These are phyloP conservation scores for Lichenothelia convexa DNA, from an alignment of 495 filamentous ascomycete genomes.

Conservation along the genomic window DNA sequence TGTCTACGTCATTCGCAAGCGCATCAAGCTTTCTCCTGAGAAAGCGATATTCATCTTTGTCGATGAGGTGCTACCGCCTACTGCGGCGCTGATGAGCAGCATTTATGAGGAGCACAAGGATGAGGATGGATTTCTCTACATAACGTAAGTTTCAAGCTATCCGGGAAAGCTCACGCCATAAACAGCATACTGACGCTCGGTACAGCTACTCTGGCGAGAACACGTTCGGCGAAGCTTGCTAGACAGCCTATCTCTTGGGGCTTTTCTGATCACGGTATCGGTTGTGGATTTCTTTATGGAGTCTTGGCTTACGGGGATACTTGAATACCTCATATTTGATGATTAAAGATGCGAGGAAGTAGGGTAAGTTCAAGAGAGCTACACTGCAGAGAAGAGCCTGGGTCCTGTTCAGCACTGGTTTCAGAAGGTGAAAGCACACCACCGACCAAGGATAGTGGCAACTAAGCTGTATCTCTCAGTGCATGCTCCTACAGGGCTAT, in stretches of 20 bases:
- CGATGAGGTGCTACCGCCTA: conserved; percentile 92
- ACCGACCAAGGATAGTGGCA: too few relatives aligned
- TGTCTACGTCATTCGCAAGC: conserved; percentile 99
- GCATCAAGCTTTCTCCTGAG: conserved; percentile 98
- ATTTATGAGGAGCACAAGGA: conserved; percentile 98
- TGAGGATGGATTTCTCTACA: conserved; percentile 44
- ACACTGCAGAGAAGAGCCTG: background rate
- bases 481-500: too few relatives aligned
- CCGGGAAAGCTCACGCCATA: background rate
- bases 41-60: conserved; percentile 99
- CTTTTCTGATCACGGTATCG: background rate
- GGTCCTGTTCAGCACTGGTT: background rate
- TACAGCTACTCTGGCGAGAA: conserved; percentile 97
- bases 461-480: too few relatives aligned
- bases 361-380: background rate
- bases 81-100: conserved; percentile 93
- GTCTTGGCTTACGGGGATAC: background rate
- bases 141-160: conserved; percentile 36
- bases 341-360: background rate
- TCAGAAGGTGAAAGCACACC: background rate
- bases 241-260: background rate
- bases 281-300: background rate
- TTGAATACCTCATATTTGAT: background rate
- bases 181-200: conserved; percentile 23
- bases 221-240: conserved; percentile 58